A percentile compares a stretch with the other conserved stretches of the same genome.
Evolutionary conservation across 2,329 filamentous ascomycete species (phyloP).

Genomic region (Colletotrichum nymphaeae): DNA sequence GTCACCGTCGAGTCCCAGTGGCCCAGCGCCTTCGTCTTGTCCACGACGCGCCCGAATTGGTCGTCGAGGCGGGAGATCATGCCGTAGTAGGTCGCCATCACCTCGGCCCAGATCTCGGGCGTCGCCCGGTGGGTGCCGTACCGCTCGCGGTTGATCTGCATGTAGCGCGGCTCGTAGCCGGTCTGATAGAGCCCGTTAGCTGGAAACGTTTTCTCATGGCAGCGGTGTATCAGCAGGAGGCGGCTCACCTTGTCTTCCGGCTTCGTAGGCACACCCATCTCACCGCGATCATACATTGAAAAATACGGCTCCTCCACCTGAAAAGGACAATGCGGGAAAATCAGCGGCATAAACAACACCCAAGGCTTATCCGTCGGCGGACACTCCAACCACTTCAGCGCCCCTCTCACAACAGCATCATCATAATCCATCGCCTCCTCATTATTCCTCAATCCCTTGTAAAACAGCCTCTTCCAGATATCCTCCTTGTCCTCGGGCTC

Average conservation of each 20-base stretch:
- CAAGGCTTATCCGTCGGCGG: constrained; percentile 54
- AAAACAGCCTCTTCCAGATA: constrained; percentile 54
- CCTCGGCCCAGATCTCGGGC: constrained; percentile 54
- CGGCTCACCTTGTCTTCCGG: constrained; percentile 18
- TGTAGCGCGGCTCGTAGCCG: constrained; percentile 55
- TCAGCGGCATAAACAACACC: constrained; percentile 55
- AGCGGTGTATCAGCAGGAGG: no score
- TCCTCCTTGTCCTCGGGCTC: constrained; percentile 39
- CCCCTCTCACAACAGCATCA: constrained; percentile 53
- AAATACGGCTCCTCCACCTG: constrained; percentile 60
- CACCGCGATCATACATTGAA: constrained; percentile 54
- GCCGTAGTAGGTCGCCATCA: constrained; percentile 58
- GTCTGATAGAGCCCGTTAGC: constrained; percentile 41
- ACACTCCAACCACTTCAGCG: constrained; percentile 55
- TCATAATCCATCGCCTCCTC: constrained; percentile 56
- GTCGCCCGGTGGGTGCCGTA: constrained; percentile 54
- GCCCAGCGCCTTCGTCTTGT: constrained; percentile 45
- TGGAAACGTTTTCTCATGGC: no score
- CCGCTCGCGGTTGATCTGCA: constrained; percentile 49
- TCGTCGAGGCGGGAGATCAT: constrained; percentile 59
- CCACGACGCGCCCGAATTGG: constrained; percentile 55
- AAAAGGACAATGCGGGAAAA: constrained; percentile 60
- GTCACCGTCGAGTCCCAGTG: constrained; percentile 54
- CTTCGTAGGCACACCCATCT: constrained; percentile 37
- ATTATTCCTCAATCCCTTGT: constrained; percentile 51